Percentiles rank a stretch among this genome's conserved stretches.
Conservation (phyloP, 495 filamentous ascomycete genomes). For the Penicillium flavigenum region DNA sequence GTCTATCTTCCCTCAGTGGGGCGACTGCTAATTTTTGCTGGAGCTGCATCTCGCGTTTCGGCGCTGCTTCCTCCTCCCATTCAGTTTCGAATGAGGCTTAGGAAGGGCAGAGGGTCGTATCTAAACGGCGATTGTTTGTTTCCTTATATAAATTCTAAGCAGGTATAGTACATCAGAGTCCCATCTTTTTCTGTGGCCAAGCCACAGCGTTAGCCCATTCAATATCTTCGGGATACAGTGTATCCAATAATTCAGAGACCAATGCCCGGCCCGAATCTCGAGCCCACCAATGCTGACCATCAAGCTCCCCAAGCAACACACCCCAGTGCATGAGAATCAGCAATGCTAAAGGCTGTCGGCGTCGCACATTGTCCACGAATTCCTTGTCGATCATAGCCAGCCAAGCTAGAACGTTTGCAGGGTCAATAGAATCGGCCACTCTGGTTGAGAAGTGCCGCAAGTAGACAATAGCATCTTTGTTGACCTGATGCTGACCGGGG, state of each 20-base stretch:
- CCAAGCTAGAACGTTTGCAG: conserved; percentile 39
- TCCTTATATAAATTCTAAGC: not conserved
- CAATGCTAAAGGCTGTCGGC: conserved; percentile 33
- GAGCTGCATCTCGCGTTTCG: no score
- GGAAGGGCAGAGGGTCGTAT: no score
- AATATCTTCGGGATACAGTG: conserved; percentile 20
- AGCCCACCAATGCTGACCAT: conserved; percentile 42
- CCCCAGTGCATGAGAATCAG: conserved; percentile 44
- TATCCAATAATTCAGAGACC: conserved; percentile 30
- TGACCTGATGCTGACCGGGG: conserved; percentile 29
- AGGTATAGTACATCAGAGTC: conserved; percentile 18
- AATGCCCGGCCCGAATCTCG: conserved; percentile 33
- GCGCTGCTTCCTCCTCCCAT: no score
- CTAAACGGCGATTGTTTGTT: no score
- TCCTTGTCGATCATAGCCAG: conserved; percentile 38
- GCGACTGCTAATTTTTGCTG: no score
- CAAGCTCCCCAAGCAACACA: conserved; percentile 34
- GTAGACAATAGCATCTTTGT: conserved; percentile 31
- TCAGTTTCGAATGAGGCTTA: no score
- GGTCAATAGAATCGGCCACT: conserved; percentile 22
- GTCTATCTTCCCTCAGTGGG: no score
- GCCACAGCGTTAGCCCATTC: conserved; percentile 28
- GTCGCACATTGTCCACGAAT: conserved; percentile 33
- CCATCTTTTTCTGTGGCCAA: conserved; percentile 37
- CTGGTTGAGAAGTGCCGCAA: conserved; percentile 33